Evolutionary conservation across 2,329 filamentous ascomycete species (phyloP), one percentile per base, ranked within the genome.

Genomic region (Colletotrichum tamarilloi): DNA sequence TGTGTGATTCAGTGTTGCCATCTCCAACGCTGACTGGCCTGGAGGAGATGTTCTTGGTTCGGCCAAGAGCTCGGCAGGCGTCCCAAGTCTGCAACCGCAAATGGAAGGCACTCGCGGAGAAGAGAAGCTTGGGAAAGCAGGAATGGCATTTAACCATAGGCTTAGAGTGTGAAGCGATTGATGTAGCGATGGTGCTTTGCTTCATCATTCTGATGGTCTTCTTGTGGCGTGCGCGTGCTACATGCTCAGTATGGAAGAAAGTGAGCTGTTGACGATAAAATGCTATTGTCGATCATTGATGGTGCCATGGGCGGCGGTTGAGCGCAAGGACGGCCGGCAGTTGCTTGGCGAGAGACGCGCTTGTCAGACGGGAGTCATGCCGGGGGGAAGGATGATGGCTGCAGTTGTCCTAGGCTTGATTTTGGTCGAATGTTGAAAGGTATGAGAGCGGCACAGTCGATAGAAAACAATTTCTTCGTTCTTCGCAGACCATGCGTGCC

Each of bases 21-120:
- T 59, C 22, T 26, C 22, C 30, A 46, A 69, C 24, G 59, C 55
- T 72, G 42, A 69, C 66, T 72, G 70, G 70, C 32, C 42, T 59
- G 53, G 4, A 4, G 24, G 53, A 30, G 70, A 32, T 46, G 53
- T 60, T 72, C 59, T 72, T 11, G 59, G 24, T 3, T 28, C 30
- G 59, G 70, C 70, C 70, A 72, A 69, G 70, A 66, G 66, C 70
- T 72, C 65, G 70, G 70, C 70, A 60, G 42, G 53, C 66, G 59
- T 42, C 58, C 35, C 59, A 60, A 60, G 38, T 55, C 30, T 72
- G 66, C 70, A 64, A 49, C 19, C 53, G 59, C 67, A 72, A 53
- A 64, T 72, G 68, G 42, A 28, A 53, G 53, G 30, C 19, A 26
- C 35, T 64, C 66, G n/a, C n/a, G 22, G n/a, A 26, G 65, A 14